A percentile compares a stretch with the other conserved stretches of the same genome.
Evolutionary conservation across 1,284 basidiomycete species (phyloP).

Genomic region (Wallemia ichthyophaga): DNA sequence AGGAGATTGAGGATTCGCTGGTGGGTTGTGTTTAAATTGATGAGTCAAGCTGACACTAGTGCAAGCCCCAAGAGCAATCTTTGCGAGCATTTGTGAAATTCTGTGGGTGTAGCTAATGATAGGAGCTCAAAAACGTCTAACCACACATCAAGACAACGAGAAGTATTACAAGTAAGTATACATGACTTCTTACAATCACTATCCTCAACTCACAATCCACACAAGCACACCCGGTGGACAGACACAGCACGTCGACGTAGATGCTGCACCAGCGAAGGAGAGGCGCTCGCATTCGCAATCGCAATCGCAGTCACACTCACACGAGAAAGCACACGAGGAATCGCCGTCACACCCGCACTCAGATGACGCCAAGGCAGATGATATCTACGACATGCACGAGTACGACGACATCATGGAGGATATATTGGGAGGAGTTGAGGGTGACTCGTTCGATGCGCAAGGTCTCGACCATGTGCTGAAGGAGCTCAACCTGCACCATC

Average conservation of each 20-base stretch:
- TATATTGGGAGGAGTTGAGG: neutral
- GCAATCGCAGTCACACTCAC: neutral
- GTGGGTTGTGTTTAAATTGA: constrained; percentile 5
- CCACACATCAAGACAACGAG: constrained; percentile 4
- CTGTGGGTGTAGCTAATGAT: constrained; percentile 31
- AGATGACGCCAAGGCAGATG: too few species aligned
- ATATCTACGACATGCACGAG: constrained; percentile 1
- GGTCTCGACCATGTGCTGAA: neutral
- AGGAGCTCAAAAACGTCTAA: too few species aligned
- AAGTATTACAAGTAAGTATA: neutral
- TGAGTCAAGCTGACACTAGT: neutral
- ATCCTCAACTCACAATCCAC: too few species aligned
- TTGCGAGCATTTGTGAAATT: constrained; percentile 77
- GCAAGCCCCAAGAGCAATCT: constrained; percentile 79
- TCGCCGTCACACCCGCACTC: too few species aligned
- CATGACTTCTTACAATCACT: too few species aligned
- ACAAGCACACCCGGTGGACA: constrained; percentile 5
- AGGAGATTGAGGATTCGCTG: constrained; percentile 33
- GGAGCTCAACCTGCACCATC: neutral
- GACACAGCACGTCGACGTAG: constrained; percentile 1
- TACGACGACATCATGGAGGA: constrained; percentile 1
- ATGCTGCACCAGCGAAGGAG: neutral
- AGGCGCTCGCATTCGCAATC: neutral
- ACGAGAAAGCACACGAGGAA: neutral
- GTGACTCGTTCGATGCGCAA: neutral